Evolutionary conservation across 805 yeast genomes (phyloP).

Genomic region (Monosporozyma servazzii): DNA sequence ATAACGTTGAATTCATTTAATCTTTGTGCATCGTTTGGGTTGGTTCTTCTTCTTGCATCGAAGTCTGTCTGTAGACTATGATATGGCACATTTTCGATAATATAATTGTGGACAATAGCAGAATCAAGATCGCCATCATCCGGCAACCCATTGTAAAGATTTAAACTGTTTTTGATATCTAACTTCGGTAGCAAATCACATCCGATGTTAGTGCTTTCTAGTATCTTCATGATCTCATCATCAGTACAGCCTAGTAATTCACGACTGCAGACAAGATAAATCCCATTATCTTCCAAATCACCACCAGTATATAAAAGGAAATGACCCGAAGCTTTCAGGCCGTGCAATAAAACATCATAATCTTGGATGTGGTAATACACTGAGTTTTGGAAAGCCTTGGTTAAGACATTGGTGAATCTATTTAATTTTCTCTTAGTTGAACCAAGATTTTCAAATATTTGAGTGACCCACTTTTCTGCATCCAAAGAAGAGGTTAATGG

Average conservation of each 20-base stretch:
- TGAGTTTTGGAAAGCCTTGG: slow-evolving; percentile 67
- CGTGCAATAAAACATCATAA: slow-evolving; percentile 43
- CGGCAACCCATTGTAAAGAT: slow-evolving; percentile 20
- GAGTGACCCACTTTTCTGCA: slow-evolving; percentile 56
- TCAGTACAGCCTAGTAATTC: slow-evolving; percentile 33
- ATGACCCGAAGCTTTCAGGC: slow-evolving; percentile 59
- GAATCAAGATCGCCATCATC: slow-evolving; percentile 18
- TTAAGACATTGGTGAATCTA: slow-evolving; percentile 61
- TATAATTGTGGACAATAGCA: slow-evolving; percentile 25
- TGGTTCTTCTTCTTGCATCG: neutral
- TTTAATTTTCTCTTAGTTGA: slow-evolving; percentile 72
- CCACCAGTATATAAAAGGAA: slow-evolving; percentile 65
- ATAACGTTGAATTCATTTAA: neutral
- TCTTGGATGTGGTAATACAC: slow-evolving; percentile 48
- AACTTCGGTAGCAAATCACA: slow-evolving; percentile 35
- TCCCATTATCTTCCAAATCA: slow-evolving; percentile 61
- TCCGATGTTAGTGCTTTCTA: slow-evolving; percentile 43
- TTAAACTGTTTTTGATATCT: slow-evolving; percentile 24
- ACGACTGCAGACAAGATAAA: slow-evolving; percentile 68
- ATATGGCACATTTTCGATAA: slow-evolving; percentile 21
- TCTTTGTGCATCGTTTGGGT: neutral
- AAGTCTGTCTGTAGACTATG: slow-evolving; percentile 15
- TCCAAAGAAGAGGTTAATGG: slow-evolving; percentile 31
- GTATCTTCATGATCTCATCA: slow-evolving; percentile 36
- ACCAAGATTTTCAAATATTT: slow-evolving; percentile 62